Percentiles rank a stretch among this genome's conserved stretches.
These are phyloP conservation scores for Gentiana straminea DNA, from an alignment of 257 asterid genomes.

Conservation along the genomic window DNA sequence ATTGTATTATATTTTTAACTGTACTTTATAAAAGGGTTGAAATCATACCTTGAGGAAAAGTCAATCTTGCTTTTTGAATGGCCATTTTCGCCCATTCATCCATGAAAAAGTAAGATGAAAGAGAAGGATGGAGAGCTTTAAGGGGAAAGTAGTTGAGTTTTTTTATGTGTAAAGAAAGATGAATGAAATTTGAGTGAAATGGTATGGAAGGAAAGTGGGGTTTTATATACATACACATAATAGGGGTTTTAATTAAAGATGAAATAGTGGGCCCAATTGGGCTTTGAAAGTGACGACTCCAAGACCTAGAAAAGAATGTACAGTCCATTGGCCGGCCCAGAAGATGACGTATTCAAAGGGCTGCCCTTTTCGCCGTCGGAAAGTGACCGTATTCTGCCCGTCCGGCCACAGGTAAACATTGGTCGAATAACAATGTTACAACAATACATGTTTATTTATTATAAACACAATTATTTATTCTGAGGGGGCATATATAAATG, in stretches of 20 bases:
- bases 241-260: slow-evolving; percentile 27
- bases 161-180: slow-evolving; percentile 1
- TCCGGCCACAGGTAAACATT: slow-evolving; percentile 12
- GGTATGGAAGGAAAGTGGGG: too few relatives aligned
- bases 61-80: slow-evolving; percentile 30
- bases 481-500: too few relatives aligned
- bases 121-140: slow-evolving; percentile 6
- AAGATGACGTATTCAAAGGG: slow-evolving; percentile 14
- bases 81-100: slow-evolving; percentile 42
- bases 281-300: slow-evolving; percentile 36
- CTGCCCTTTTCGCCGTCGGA: slow-evolving; percentile 13
- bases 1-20: too few relatives aligned
- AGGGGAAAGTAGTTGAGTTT: neutral
- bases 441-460: too few relatives aligned
- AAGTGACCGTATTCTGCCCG: slow-evolving; percentile 24
- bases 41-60: slow-evolving; percentile 38
- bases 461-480: too few relatives aligned
- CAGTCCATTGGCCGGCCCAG: neutral
- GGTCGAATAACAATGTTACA: too few relatives aligned
- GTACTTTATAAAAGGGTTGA: neutral
- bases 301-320: slow-evolving; percentile 49
- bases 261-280: slow-evolving; percentile 20
- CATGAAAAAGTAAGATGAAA: slow-evolving; percentile 20
- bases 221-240: too few relatives aligned
- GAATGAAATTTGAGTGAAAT: neutral